Evolutionary conservation across 257 asterid genomes (phyloP), one percentile per base, ranked within the genome.

Genomic region (Fraxinus quadrangulata): DNA sequence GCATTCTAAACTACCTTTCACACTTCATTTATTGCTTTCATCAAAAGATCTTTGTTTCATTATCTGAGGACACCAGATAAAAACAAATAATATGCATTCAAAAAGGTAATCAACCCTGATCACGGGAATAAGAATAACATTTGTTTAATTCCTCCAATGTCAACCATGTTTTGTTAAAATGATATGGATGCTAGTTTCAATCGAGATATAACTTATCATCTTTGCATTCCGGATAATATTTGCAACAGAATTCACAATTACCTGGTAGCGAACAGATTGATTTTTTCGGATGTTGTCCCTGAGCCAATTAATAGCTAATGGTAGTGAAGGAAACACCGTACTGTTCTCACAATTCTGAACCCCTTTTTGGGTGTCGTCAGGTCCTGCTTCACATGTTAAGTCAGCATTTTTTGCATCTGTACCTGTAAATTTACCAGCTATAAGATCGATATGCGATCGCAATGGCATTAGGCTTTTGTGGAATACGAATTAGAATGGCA

Each of bases 281-380:
- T 89, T 88, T 79, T 85, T 90, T 45, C 87, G 83, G 68, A 75
- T 84, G 37, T 79, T 87, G 77, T 96, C 98, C 84, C 99, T 86
- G 63, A 96, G 94, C 99, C 98, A 96, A 67, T 90, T 87, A 70
- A 96, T 89, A 78, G 99, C 99, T 47, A 85, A 74, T 28, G 99
- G 98, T 76, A 96, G 91, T 73, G 98, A 93, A 70, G 97, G 85
- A 78, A 93, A 92, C 77, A 96, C 95, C 5, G 89, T 80, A 87
- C 93, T 96, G 81, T 74, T 86, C 80, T 92, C 97, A 71, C 88
- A 86, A 81, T 36, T 80, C 63, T 33, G 85, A 72, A 73, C 79
- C 75, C 90, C 88, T 77, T 84, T 87, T 80, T 81, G 88, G 4
- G 82, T 59, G 77, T 82, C 88, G 70, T 87, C 86, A 31, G 39